Conservation (phyloP, 2,329 filamentous ascomycete genomes). For the Lecanosticta acicola region DNA sequence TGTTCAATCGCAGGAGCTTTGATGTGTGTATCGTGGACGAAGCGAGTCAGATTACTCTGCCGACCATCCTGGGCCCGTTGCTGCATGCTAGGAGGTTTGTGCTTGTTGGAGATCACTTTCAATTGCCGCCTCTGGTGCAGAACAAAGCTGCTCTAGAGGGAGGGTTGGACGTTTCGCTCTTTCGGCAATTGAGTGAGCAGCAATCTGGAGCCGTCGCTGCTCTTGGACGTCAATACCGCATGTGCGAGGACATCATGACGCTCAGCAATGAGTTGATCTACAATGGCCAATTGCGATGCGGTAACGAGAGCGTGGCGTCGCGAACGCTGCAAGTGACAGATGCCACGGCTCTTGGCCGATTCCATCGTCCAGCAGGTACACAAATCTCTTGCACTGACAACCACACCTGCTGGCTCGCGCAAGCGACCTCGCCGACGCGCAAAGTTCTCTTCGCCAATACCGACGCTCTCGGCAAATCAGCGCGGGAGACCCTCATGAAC, state of each 20-base stretch:
- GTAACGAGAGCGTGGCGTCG: conserved; percentile 67
- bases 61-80: conserved; percentile 89
- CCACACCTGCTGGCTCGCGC: conserved; percentile 65
- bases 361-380: conserved; percentile 25
- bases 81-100: conserved; percentile 90
- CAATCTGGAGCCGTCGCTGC: conserved; percentile 86
- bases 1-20: conserved; percentile 85
- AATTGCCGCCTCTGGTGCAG: conserved; percentile 87
- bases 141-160: conserved; percentile 82
- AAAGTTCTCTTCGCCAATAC: conserved; percentile 89
- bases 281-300: conserved; percentile 81
- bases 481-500: conserved; percentile 58
- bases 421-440: conserved; percentile 61
- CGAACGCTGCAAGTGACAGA: conserved; percentile 62
- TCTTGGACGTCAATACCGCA: conserved; percentile 92
- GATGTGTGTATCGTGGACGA: conserved; percentile 99
- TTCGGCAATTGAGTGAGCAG: conserved; percentile 84
- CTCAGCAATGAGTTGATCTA: conserved; percentile 93
- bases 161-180: conserved; percentile 85
- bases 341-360: conserved; percentile 28
- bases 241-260: conserved; percentile 96
- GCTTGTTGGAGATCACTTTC: conserved; percentile 92
- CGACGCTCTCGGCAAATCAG: conserved; percentile 60
- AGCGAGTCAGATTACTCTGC: conserved; percentile 93
- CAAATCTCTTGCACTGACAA: conserved; percentile 5